Percentiles rank a stretch among this genome's conserved stretches.
phyloP scores from a whole-genome alignment of 2,329 filamentous ascomycete species.

The Colletotrichum endophyticum region DNA sequence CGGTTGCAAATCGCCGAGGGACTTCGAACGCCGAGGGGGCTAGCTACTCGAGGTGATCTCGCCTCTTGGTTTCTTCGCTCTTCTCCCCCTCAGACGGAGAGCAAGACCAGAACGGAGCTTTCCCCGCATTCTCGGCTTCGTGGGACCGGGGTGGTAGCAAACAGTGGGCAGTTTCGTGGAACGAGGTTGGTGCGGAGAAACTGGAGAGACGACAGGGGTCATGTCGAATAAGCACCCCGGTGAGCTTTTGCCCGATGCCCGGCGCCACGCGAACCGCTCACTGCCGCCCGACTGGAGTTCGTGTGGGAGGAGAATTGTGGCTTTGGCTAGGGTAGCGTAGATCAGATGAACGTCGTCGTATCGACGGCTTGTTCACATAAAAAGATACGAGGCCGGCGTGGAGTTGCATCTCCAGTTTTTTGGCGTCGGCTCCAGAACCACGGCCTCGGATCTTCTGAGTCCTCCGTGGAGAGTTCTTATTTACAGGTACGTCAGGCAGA shows the following conservation, averaged over 20 bases:
- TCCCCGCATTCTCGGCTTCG: constrained; percentile 5
- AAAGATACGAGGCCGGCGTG: background rate
- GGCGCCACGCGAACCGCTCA: background rate
- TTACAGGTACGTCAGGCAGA: background rate
- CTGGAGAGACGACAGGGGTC: background rate
- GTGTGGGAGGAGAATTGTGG: background rate
- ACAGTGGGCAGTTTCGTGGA: background rate
- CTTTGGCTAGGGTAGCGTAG: background rate
- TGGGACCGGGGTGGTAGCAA: background rate
- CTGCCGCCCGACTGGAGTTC: background rate
- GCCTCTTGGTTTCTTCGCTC: background rate
- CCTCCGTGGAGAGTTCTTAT: background rate
- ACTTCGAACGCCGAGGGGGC: background rate
- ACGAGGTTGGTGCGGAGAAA: constrained; percentile 19
- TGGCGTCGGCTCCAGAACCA: background rate
- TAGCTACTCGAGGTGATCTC: background rate
- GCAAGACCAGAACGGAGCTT: background rate
- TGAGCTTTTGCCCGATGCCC: constrained; percentile 14
- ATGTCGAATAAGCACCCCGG: background rate
- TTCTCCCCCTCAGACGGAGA: background rate
- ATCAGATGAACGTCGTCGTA: background rate
- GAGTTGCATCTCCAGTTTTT: background rate
- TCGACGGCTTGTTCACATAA: background rate
- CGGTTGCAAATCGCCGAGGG: constrained; percentile 6
- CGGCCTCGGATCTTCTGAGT: background rate